Evolutionary conservation across 164 flowering plant genomes (phyloP).

Genomic region (Berberis thunbergii): DNA sequence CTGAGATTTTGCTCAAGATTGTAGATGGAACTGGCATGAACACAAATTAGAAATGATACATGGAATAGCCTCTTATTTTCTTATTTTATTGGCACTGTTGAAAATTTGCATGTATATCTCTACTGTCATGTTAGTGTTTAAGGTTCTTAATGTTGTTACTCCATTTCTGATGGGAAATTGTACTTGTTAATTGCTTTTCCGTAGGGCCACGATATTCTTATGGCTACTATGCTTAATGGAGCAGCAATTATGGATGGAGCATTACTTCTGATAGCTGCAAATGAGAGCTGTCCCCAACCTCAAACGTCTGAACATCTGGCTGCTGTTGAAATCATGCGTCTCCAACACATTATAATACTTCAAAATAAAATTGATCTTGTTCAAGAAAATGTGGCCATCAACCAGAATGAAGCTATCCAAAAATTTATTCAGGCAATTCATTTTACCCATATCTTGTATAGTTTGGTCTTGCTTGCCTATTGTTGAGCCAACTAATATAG

Average conservation of each 20-base stretch:
- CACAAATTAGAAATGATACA: no score
- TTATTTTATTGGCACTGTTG: no score
- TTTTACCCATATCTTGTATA: background rate
- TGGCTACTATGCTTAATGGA: conserved; percentile 99
- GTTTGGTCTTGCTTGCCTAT: background rate
- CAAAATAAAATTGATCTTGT: conserved; percentile 92
- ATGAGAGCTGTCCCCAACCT: conserved; percentile 95
- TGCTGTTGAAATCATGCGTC: conserved; percentile 95
- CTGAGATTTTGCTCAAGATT: no score
- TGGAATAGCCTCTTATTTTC: no score
- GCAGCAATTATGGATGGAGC: conserved; percentile 99
- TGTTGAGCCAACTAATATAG: background rate
- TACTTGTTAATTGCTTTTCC: background rate
- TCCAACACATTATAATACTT: conserved; percentile 83
- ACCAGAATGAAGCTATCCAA: conserved; percentile 84
- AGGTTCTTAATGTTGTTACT: no score
- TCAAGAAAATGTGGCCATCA: conserved; percentile 85
- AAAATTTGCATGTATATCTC: no score
- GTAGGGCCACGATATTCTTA: conserved; percentile 94
- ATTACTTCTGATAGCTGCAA: conserved; percentile 83
- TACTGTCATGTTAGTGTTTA: no score
- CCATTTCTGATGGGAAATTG: no score
- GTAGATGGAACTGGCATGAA: no score
- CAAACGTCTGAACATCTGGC: conserved; percentile 94
- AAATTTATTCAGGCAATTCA: background rate